Evolutionary conservation across 2,329 filamentous ascomycete genomes (phyloP).

Genomic region (Drechslerella stenobrocha): DNA sequence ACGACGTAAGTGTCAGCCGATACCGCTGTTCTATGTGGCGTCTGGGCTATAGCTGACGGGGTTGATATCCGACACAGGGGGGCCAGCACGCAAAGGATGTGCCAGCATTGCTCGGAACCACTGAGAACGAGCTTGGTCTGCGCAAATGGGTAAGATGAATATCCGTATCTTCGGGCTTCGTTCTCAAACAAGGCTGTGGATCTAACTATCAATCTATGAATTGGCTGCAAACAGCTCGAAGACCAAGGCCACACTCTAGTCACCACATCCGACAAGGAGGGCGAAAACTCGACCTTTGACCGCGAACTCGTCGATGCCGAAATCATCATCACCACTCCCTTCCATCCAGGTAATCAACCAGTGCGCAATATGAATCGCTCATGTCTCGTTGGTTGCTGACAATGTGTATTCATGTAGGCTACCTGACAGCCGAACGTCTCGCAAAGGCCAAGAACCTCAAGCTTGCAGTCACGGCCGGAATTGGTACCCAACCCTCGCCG

Average conservation of each 20-base stretch:
- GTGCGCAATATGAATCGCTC: neutral
- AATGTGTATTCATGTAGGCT: conserved; percentile 73
- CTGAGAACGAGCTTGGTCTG: conserved; percentile 96
- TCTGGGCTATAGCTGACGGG: conserved; percentile 9
- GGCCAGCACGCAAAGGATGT: conserved; percentile 59
- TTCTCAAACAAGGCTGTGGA: neutral
- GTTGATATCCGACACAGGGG: conserved; percentile 45
- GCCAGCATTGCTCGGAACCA: conserved; percentile 86
- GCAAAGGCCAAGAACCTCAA: conserved; percentile 99
- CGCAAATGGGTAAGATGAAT: conserved; percentile 70
- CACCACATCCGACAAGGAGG: conserved; percentile 97
- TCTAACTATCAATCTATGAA: neutral
- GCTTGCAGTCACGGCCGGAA: conserved; percentile 93
- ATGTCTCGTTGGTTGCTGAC: neutral
- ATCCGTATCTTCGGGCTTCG: neutral
- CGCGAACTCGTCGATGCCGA: conserved; percentile 95
- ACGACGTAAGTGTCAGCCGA: conserved; percentile 51
- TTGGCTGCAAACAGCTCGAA: conserved; percentile 64
- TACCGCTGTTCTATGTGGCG: neutral
- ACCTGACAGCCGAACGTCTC: conserved; percentile 93
- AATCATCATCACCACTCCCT: conserved; percentile 99
- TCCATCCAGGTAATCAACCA: conserved; percentile 47
- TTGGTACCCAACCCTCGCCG: conserved; percentile 62
- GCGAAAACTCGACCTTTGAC: conserved; percentile 89
- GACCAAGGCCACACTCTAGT: conserved; percentile 93